phyloP scores from a whole-genome alignment of 129 eudicot genomes.

The Helianthus annuus region DNA sequence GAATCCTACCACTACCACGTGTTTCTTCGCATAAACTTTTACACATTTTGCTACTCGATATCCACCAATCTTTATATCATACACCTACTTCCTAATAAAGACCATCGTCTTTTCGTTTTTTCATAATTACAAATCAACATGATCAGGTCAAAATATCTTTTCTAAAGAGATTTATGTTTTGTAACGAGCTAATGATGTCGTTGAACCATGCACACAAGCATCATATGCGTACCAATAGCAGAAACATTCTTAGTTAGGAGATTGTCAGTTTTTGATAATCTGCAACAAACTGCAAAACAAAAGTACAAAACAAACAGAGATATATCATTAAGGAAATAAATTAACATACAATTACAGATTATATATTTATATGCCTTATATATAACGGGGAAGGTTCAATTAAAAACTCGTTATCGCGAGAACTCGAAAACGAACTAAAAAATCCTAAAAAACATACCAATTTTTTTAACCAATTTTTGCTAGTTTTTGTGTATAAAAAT shows the following conservation, averaged over 20 bases:
- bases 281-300: constrained; percentile 19
- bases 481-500: no score
- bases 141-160: constrained; percentile 14
- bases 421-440: no score
- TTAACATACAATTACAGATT: no score
- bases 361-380: no score
- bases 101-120: neutral
- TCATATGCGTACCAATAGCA: constrained; percentile 9
- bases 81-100: constrained; percentile 28
- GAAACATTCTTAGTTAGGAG: constrained; percentile 26
- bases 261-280: constrained; percentile 25
- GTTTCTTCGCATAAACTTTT: constrained; percentile 5
- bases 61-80: constrained; percentile 24
- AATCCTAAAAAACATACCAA: no score
- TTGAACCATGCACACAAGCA: constrained; percentile 10
- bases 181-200: constrained; percentile 22
- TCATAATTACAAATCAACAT: constrained; percentile 29
- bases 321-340: neutral
- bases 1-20: constrained; percentile 24
- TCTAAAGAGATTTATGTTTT: constrained; percentile 9
- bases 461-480: no score
- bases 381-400: no score
- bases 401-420: no score
- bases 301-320: neutral
- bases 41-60: constrained; percentile 8